Evolutionary conservation across 257 asterid genomes (phyloP).

Genomic region (Paulownia fortunei): DNA sequence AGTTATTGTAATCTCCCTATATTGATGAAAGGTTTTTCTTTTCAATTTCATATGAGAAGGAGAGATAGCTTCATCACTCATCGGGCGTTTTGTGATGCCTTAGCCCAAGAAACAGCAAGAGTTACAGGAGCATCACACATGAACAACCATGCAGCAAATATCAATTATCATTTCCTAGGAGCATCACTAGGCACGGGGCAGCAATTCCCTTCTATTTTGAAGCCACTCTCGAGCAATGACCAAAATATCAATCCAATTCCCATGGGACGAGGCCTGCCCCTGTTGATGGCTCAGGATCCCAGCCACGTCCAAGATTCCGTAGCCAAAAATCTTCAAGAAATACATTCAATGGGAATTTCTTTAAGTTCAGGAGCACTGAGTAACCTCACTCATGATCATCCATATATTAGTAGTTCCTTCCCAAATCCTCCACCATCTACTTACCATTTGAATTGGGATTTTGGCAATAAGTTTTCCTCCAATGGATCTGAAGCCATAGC

Average conservation of each 20-base stretch:
- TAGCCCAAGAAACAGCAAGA: slow-evolving; percentile 92
- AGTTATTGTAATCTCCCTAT: neutral
- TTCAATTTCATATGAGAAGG: slow-evolving; percentile 46
- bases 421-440: slow-evolving; percentile 37
- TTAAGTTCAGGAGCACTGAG: slow-evolving; percentile 28
- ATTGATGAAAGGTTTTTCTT: neutral
- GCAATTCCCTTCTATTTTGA: slow-evolving; percentile 64
- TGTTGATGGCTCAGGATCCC: slow-evolving; percentile 52
- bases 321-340: slow-evolving; percentile 54
- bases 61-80: slow-evolving; percentile 95
- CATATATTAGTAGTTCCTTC: slow-evolving; percentile 28
- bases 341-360: slow-evolving; percentile 45
- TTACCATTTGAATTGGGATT: slow-evolving; percentile 60
- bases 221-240: slow-evolving; percentile 39
- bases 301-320: slow-evolving; percentile 43
- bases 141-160: slow-evolving; percentile 39
- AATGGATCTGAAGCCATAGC: slow-evolving; percentile 32
- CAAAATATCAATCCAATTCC: slow-evolving; percentile 42
- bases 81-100: slow-evolving; percentile 93
- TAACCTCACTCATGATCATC: slow-evolving; percentile 42
- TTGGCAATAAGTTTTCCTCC: slow-evolving; percentile 45
- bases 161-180: slow-evolving; percentile 64
- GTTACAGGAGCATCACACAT: slow-evolving; percentile 67
- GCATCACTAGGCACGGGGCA: slow-evolving; percentile 47
- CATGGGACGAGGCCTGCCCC: slow-evolving; percentile 49